Percentiles rank a stretch among this genome's conserved stretches.
Conservation (phyloP, 2,329 filamentous ascomycete species). For the Drechslerella dactyloides region DNA sequence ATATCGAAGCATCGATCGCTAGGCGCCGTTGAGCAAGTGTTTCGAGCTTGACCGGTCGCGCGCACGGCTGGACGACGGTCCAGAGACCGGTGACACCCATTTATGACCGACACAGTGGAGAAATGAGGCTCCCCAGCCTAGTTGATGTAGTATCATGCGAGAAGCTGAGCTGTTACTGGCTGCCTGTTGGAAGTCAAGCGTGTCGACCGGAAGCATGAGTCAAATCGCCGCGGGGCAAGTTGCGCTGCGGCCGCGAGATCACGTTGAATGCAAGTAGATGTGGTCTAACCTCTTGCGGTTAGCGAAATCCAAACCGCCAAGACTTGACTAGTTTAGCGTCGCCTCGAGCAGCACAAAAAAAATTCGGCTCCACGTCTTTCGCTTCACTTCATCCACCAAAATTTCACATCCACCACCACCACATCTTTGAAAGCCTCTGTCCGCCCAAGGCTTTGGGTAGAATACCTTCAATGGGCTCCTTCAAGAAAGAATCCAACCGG, state of each 20-base stretch:
- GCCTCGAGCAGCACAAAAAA: conserved; percentile 20
- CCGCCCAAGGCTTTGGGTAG: not conserved
- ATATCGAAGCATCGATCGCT: conserved; percentile 96
- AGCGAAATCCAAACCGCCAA: conserved; percentile 30
- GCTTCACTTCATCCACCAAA: conserved; percentile 17
- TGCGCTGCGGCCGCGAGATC: conserved; percentile 41
- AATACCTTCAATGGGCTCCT: conserved; percentile 53
- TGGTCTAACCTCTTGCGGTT: conserved; percentile 26
- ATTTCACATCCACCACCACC: conserved; percentile 21
- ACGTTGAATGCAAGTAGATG: conserved; percentile 2
- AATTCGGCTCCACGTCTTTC: conserved; percentile 19
- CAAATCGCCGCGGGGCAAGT: conserved; percentile 10
- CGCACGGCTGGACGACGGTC: conserved; percentile 93
- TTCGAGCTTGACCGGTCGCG: conserved; percentile 92
- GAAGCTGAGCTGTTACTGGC: conserved; percentile 21
- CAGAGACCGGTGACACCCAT: conserved; percentile 99
- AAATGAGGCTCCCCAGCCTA: conserved; percentile 21
- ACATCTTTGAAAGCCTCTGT: not conserved
- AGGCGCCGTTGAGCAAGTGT: conserved; percentile 95
- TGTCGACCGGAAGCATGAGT: conserved; percentile 34
- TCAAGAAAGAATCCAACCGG: conserved; percentile 55
- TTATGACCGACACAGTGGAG: conserved; percentile 19
- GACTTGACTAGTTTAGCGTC: conserved; percentile 21
- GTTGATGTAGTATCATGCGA: conserved; percentile 24
- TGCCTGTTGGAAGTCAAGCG: not conserved